A percentile compares a stretch with the other conserved stretches of the same genome.
phyloP scores from a whole-genome alignment of 352 stramenopile genomes.

The Phytophthora litchii region DNA sequence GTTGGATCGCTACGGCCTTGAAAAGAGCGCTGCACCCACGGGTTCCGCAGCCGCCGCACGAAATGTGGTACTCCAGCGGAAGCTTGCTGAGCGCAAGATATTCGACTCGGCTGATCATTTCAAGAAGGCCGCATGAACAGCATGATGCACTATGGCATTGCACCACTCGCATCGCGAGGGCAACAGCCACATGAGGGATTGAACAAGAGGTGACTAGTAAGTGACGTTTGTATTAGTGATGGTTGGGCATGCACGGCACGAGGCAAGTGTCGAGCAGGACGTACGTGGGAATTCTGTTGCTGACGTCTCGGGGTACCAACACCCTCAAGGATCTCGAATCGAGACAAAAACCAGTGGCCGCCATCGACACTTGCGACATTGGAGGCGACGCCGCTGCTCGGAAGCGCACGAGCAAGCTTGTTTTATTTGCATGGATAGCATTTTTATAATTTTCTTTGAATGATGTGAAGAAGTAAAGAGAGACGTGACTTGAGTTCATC shows the following conservation, averaged over 20 bases:
- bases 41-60: slow-evolving; percentile 47
- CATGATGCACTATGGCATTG: background rate
- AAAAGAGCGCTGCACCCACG: slow-evolving; percentile 28
- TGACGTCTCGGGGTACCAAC: slow-evolving; percentile 3
- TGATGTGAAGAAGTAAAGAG: slow-evolving; percentile 4
- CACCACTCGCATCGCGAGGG: background rate
- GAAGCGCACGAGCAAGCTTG: slow-evolving; percentile 1
- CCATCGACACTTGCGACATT: background rate
- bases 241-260: background rate
- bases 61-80: slow-evolving; percentile 71
- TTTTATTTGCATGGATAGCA: slow-evolving; percentile 14
- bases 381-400: background rate
- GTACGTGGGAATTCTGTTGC: slow-evolving; percentile 3
- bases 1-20: slow-evolving; percentile 31
- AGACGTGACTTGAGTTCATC: no score
- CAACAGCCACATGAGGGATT: background rate
- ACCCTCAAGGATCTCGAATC: background rate
- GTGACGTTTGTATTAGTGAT: slow-evolving; percentile 22
- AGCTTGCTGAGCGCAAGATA: slow-evolving; percentile 69
- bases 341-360: slow-evolving; percentile 1
- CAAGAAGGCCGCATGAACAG: slow-evolving; percentile 50
- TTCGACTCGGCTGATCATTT: slow-evolving; percentile 86
- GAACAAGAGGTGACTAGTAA: slow-evolving; percentile 8
- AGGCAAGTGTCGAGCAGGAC: slow-evolving; percentile 9
- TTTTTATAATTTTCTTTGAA: slow-evolving; percentile 8